Conservation (phyloP, 2,329 filamentous ascomycete species). For the Penicillium sp. region DNA sequence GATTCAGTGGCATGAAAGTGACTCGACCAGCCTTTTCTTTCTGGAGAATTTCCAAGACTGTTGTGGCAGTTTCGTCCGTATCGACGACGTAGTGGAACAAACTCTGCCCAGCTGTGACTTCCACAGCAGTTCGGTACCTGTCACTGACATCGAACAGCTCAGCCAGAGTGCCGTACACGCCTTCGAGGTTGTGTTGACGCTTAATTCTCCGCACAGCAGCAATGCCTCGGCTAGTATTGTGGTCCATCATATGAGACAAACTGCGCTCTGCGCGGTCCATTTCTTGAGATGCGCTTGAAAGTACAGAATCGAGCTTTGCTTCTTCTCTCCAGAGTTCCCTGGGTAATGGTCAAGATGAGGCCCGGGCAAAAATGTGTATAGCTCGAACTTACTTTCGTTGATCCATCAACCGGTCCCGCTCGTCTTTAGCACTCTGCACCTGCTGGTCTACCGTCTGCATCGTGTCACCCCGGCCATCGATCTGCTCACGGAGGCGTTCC, state of each 20-base stretch:
- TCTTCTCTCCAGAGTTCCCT: slow-evolving; percentile 76
- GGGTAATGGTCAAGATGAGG: neutral
- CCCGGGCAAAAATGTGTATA: neutral
- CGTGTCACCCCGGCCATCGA: slow-evolving; percentile 73
- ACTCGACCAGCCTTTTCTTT: slow-evolving; percentile 76
- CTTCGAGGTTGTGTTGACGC: slow-evolving; percentile 69
- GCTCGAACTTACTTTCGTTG: slow-evolving; percentile 59
- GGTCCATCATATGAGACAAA: slow-evolving; percentile 80
- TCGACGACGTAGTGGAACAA: slow-evolving; percentile 96
- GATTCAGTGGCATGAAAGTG: slow-evolving; percentile 89
- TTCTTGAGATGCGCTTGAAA: slow-evolving; percentile 69
- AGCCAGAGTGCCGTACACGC: slow-evolving; percentile 85
- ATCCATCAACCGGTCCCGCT: slow-evolving; percentile 71
- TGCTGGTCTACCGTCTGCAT: slow-evolving; percentile 67
- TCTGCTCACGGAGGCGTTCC: slow-evolving; percentile 59
- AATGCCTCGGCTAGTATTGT: slow-evolving; percentile 76
- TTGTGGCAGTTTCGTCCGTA: slow-evolving; percentile 77
- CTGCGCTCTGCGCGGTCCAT: slow-evolving; percentile 69
- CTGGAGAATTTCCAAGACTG: slow-evolving; percentile 71
- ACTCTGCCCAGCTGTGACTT: slow-evolving; percentile 86
- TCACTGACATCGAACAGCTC: slow-evolving; percentile 87
- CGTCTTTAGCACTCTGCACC: slow-evolving; percentile 70
- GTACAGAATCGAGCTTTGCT: slow-evolving; percentile 73
- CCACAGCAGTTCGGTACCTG: slow-evolving; percentile 78
- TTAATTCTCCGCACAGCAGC: slow-evolving; percentile 81